Evolutionary conservation across 2,329 filamentous ascomycete species (phyloP), one percentile per base, ranked within the genome.

Genomic region (Arthroderma uncinatum): DNA sequence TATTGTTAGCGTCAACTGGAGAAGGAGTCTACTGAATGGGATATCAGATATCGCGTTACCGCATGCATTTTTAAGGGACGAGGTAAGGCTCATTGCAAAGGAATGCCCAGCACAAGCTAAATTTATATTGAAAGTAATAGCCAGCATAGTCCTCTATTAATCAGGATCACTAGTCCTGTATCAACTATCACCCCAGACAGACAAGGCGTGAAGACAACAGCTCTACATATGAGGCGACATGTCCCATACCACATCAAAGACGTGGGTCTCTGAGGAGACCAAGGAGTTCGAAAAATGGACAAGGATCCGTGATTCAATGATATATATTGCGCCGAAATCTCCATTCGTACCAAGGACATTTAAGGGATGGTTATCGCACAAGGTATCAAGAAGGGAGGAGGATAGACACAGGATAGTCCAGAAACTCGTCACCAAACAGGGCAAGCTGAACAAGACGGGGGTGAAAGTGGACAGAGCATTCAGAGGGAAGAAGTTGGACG

Each of bases 161-260:
- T 16, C 25, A 30, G 25, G 28, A 12, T 14, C 1, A 16, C 3
- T 19, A 14, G 25, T 4, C n/a, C 12, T 44, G 14, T 25, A 44
- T 44, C 19, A 52, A 52, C n/a, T n/a, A n/a, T n/a, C 33, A 34
- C 48, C 4, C 7, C 21, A 44, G 10, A 7, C 19, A n/a, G 50
- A 12, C 7, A n/a, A 47, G 9, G 33, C 23, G 34, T 42, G 19
- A 53, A 25, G 40, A 21, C n/a, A 34, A 21, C 50, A 16, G 16
- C 33, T 37, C 4, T 12, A 16, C 8, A 33, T 14, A 53, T 53
- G 2, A 14, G 6, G 10, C n/a, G 30, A 12, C n/a, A 64, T 64
- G 60, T 63, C 62, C n/a, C 57, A 66, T 53, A 63, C 59, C 8
- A 59, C 63, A 7, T 70, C 68, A 21, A 63, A 61, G 44, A 69